phyloP scores from a whole-genome alignment of 176 grass and related monocot genomes.

The Avena sativa region DNA sequence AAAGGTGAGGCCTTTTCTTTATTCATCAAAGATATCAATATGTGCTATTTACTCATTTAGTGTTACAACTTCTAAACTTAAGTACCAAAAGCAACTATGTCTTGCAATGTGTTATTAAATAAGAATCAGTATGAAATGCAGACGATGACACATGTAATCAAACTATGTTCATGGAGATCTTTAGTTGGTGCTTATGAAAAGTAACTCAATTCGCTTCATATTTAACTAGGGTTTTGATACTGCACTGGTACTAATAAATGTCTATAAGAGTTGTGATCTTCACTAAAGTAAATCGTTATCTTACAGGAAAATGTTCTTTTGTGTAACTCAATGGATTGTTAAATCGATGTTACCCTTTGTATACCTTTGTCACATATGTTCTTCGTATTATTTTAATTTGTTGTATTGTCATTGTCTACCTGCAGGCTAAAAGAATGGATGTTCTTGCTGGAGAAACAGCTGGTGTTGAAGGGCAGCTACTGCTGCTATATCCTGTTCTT shows the following conservation, averaged over 20 bases:
- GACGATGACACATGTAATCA: constrained; percentile 7
- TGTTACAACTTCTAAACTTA: background rate
- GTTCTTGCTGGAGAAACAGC: constrained; percentile 82
- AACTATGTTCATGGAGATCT: background rate
- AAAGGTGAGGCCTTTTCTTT: constrained; percentile 61
- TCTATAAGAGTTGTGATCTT: background rate
- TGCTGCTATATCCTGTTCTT: constrained; percentile 74
- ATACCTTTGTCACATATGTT: background rate
- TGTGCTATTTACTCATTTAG: background rate
- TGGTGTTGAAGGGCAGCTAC: constrained; percentile 80
- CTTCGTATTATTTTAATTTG: background rate
- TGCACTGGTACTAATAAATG: background rate
- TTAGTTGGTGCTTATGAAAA: constrained; percentile 28
- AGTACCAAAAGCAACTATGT: background rate
- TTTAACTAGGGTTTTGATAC: constrained; percentile 4
- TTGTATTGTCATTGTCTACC: constrained; percentile 7
- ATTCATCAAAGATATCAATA: background rate
- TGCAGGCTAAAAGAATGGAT: constrained; percentile 91
- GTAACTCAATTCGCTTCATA: background rate
- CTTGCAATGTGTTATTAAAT: too few relatives aligned
- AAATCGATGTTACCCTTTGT: background rate
- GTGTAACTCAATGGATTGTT: background rate
- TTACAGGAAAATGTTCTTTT: background rate
- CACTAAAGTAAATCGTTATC: background rate
- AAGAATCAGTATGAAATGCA: background rate